These are phyloP conservation scores for Amanita muscaria DNA, from an alignment of 768 basidiomycete species.

Conservation along the genomic window DNA sequence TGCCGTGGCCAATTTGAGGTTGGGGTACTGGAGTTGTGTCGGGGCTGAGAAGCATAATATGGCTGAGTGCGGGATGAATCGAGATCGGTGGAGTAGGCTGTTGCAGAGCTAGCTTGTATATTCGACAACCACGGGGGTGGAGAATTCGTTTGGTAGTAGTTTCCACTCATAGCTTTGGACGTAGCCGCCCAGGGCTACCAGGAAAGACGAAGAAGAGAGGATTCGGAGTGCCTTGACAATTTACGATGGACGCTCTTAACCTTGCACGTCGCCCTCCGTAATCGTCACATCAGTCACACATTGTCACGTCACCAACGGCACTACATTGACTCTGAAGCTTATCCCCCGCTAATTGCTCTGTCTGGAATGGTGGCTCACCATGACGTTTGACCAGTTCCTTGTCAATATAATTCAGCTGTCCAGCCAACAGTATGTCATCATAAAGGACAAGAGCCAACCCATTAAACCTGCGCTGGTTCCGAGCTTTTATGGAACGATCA, in stretches of 20 bases:
- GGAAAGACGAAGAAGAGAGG: not conserved
- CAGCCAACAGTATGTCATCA: too few relatives aligned
- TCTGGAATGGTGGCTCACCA: constrained; percentile 5
- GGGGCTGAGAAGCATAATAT: constrained; percentile 11
- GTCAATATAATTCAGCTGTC: constrained; percentile 18
- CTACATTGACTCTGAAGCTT: not conserved
- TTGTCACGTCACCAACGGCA: not conserved
- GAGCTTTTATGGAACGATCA: not conserved
- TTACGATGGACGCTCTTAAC: not conserved
- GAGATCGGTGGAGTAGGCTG: constrained; percentile 20
- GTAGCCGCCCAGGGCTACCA: constrained; percentile 3
- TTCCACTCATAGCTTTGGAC: not conserved
- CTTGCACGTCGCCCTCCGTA: not conserved
- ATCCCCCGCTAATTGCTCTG: not conserved
- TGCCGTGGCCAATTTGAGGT: constrained; percentile 27
- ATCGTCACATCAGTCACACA: not conserved
- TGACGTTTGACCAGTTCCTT: constrained; percentile 17
- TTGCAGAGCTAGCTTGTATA: constrained; percentile 12
- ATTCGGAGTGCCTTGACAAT: not conserved
- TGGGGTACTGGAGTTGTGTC: constrained; percentile 27
- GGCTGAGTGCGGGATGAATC: constrained; percentile 16
- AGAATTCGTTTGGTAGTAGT: not conserved
- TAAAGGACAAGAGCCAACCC: too few relatives aligned
- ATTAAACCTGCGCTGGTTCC: constrained; percentile 45
- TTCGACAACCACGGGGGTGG: constrained; percentile 2